A percentile compares a stretch with the other conserved stretches of the same genome.
Conservation (phyloP, 768 basidiomycete species). For the Podaxis sp. region DNA sequence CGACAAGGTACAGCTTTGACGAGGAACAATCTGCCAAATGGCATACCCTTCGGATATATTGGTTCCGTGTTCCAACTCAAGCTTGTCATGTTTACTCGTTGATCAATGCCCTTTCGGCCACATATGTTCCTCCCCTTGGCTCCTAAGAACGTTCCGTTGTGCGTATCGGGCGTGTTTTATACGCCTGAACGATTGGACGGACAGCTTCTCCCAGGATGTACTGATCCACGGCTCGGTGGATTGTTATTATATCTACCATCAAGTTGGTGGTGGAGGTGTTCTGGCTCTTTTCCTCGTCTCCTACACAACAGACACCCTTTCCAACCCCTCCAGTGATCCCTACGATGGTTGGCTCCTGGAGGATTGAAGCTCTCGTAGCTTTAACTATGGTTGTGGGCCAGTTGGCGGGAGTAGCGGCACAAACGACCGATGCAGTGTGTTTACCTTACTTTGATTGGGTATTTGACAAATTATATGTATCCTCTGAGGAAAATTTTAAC, state of each 20-base stretch:
- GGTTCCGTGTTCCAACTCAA: background rate
- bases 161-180: background rate
- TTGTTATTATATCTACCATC: background rate
- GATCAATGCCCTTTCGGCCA: background rate
- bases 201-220: background rate
- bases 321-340: too few species aligned
- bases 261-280: background rate
- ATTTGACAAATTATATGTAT: constrained; percentile 5
- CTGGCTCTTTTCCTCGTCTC: background rate
- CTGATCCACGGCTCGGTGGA: background rate
- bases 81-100: background rate
- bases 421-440: constrained; percentile 35
- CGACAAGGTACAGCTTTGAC: background rate
- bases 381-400: background rate
- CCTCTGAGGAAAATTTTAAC: background rate
- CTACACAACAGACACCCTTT: background rate
- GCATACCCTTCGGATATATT: background rate
- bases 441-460: constrained; percentile 40
- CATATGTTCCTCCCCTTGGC: background rate
- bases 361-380: background rate
- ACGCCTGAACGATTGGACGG: background rate
- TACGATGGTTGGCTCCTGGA: background rate
- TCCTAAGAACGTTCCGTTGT: background rate
- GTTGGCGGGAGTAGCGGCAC: constrained; percentile 19
- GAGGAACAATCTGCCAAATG: constrained; percentile 6